Evolutionary conservation across 306 rosid genomes (phyloP).

Genomic region (Canavalia ensiformis): DNA sequence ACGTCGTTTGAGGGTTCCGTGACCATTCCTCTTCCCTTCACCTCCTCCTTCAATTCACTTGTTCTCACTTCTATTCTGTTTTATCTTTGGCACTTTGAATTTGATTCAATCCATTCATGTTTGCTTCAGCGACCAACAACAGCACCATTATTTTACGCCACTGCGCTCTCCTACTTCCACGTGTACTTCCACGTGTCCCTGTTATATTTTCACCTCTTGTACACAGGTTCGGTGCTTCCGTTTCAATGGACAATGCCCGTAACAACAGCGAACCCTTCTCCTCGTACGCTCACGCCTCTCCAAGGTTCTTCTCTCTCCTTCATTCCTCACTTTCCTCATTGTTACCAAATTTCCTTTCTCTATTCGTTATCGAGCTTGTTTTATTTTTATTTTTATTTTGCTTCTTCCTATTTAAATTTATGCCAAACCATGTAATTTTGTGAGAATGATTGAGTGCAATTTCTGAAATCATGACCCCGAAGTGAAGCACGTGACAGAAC

Average conservation of each 20-base stretch:
- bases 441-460: background rate
- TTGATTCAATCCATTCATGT: slow-evolving; percentile 42
- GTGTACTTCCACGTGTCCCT: slow-evolving; percentile 56
- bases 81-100: too few relatives aligned
- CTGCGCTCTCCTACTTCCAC: slow-evolving; percentile 57
- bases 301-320: slow-evolving; percentile 50
- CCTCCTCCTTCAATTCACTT: too few relatives aligned
- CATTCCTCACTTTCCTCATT: background rate
- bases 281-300: slow-evolving; percentile 56
- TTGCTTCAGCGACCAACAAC: slow-evolving; percentile 46
- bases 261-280: slow-evolving; percentile 37
- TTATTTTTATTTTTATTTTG: background rate
- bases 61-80: too few relatives aligned
- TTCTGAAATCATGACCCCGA: background rate
- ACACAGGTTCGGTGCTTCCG: slow-evolving; percentile 23
- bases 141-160: slow-evolving; percentile 54
- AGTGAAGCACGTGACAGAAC: background rate
- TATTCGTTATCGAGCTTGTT: background rate
- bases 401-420: background rate
- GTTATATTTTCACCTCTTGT: slow-evolving; percentile 7
- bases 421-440: background rate
- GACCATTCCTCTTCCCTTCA: too few relatives aligned
- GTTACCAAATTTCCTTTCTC: background rate
- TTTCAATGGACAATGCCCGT: slow-evolving; percentile 55
- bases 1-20: too few relatives aligned